These are phyloP conservation scores for Stachybotrys elegans DNA, from an alignment of 2,329 filamentous ascomycete genomes.

Conservation along the genomic window DNA sequence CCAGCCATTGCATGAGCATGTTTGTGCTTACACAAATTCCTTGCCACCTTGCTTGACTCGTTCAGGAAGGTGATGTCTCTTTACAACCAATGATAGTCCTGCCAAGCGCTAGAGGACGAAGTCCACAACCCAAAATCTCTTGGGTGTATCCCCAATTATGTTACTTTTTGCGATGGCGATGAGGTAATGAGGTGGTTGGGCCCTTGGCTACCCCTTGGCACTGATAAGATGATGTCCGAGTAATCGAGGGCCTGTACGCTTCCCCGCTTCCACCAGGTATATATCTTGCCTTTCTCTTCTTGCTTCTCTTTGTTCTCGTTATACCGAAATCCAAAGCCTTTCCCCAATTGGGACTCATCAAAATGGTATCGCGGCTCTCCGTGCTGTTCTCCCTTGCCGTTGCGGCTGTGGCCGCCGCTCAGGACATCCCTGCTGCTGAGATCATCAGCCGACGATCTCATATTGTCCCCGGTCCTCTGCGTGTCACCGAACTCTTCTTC, in stretches of 20 bases:
- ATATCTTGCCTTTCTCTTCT: background rate
- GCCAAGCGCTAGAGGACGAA: background rate
- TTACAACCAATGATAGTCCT: background rate
- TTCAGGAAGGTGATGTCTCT: background rate
- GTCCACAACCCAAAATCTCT: background rate
- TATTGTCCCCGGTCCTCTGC: constrained; percentile 55
- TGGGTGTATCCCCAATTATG: background rate
- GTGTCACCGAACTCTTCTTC: constrained; percentile 79
- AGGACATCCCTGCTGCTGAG: constrained; percentile 28
- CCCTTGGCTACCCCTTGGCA: constrained; percentile 1
- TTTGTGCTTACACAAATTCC: too few relatives aligned
- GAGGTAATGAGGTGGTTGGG: constrained; percentile 1
- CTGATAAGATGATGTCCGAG: background rate
- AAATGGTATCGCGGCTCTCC: background rate
- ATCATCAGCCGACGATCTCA: constrained; percentile 38
- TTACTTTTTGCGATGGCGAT: background rate
- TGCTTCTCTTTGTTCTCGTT: background rate
- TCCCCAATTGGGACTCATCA: background rate
- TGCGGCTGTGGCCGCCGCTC: background rate
- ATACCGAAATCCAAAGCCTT: background rate
- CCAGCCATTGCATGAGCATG: too few relatives aligned
- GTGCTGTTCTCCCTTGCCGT: background rate
- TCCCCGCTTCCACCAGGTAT: constrained; percentile 3
- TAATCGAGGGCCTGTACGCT: background rate
- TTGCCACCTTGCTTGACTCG: background rate